These are phyloP conservation scores for Mucor ambiguus DNA, from an alignment of 371 early-diverging fungal genomes.

Conservation along the genomic window DNA sequence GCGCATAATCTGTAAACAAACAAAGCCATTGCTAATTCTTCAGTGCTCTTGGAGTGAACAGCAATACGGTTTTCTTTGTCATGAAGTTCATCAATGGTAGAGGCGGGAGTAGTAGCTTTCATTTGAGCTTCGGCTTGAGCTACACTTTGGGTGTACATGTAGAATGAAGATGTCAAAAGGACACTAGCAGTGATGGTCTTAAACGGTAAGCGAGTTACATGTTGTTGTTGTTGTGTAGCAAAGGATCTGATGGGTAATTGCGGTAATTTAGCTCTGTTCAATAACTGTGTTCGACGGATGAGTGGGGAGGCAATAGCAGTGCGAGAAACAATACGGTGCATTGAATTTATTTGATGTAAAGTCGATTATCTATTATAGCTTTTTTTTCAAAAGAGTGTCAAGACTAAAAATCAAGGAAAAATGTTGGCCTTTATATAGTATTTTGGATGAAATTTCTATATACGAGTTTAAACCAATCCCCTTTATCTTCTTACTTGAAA, in stretches of 20 bases:
- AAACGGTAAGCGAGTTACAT: constrained; percentile 21
- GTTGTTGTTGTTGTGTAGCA: constrained; percentile 1
- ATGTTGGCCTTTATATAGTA: constrained; percentile 5
- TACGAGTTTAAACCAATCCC: constrained; percentile 1
- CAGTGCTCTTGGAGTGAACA: constrained; percentile 56
- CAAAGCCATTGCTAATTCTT: constrained; percentile 71
- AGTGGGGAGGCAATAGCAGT: constrained; percentile 11
- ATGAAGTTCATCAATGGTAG: constrained; percentile 28
- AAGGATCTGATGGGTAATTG: constrained; percentile 11
- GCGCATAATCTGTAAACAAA: constrained; percentile 79
- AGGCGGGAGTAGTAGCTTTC: constrained; percentile 7
- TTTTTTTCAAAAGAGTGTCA: too few relatives aligned
- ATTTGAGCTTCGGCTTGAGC: constrained; percentile 22
- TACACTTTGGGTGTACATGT: constrained; percentile 11
- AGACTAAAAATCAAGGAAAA: neutral
- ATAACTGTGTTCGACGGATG: constrained; percentile 6
- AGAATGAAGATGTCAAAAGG: constrained; percentile 19
- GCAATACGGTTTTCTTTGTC: constrained; percentile 47
- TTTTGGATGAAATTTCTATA: neutral
- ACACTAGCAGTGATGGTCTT: constrained; percentile 33
- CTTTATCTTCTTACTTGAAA: neutral
- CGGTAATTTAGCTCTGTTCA: neutral
- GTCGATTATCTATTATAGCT: neutral
- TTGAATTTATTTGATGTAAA: neutral
- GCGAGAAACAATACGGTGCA: constrained; percentile 28